A percentile compares a stretch with the other conserved stretches of the same genome.
phyloP scores from a whole-genome alignment of 2,329 filamentous ascomycete species.

The Pseudogymnoascus sp. region DNA sequence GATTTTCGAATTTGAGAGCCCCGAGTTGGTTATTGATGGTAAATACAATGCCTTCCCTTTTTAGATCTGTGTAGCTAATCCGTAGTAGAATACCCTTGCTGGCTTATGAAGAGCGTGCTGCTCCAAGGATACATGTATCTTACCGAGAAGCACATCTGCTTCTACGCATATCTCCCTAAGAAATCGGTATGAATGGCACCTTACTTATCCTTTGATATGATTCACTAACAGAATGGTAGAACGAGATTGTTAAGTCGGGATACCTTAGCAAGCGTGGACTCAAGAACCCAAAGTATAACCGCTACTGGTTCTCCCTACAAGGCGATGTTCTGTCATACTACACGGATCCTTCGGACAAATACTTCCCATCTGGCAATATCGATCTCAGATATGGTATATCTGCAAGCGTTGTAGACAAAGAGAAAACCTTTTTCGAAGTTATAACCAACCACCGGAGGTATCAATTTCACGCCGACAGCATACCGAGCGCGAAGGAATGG shows the following conservation, averaged over 20 bases:
- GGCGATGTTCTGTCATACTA: conserved; percentile 91
- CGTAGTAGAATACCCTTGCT: conserved; percentile 75
- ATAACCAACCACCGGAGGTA: conserved; percentile 76
- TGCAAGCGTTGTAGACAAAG: conserved; percentile 66
- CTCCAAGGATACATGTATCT: conserved; percentile 96
- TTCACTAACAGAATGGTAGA: conserved; percentile 36
- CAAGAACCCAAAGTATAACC: conserved; percentile 76
- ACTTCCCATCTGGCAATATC: conserved; percentile 86
- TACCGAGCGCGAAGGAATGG: conserved; percentile 88
- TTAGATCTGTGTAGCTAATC: conserved; percentile 16
- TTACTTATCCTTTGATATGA: not conserved
- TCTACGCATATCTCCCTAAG: conserved; percentile 94
- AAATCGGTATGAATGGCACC: conserved; percentile 56
- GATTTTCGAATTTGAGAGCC: conserved; percentile 73
- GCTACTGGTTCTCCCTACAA: conserved; percentile 90
- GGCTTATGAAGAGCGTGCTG: conserved; percentile 82
- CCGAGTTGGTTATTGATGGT: conserved; percentile 79
- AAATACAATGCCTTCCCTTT: conserved; percentile 16
- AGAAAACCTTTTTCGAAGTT: conserved; percentile 67
- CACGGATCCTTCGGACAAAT: conserved; percentile 70
- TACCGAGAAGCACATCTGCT: conserved; percentile 85
- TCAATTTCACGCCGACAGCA: conserved; percentile 81
- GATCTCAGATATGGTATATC: conserved; percentile 88
- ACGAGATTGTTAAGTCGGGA: conserved; percentile 73
- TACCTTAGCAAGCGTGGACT: conserved; percentile 82